Evolutionary conservation across 2,329 filamentous ascomycete genomes (phyloP).

Genomic region (Colletotrichum gigasporum): DNA sequence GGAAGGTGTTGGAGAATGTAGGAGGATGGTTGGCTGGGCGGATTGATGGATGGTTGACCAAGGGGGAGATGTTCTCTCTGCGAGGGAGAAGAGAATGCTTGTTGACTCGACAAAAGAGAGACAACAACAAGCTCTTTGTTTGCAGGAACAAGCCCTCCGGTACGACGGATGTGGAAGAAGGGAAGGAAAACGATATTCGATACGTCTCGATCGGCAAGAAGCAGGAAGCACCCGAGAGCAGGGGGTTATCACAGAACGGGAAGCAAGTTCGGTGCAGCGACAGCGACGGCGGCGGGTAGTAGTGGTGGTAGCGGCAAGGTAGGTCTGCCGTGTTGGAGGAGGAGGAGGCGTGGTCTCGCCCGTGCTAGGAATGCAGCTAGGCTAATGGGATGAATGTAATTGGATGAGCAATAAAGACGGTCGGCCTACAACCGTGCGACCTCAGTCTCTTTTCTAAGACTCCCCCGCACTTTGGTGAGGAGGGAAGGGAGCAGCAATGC

Average conservation of each 20-base stretch:
- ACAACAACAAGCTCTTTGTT: conserved; percentile 26
- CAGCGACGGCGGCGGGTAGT: conserved; percentile 6
- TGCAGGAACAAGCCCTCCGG: conserved; percentile 31
- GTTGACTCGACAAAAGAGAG: conserved; percentile 14
- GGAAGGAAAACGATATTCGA: conserved; percentile 20
- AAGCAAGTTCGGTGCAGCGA: conserved; percentile 26
- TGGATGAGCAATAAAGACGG: conserved; percentile 19
- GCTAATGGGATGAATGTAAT: conserved; percentile 27
- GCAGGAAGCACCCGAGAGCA: conserved; percentile 32
- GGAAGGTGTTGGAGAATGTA: conserved; percentile 8
- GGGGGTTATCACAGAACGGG: conserved; percentile 24
- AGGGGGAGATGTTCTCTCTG: conserved; percentile 25
- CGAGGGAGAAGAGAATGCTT: conserved; percentile 5
- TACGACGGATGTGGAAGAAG: conserved; percentile 17
- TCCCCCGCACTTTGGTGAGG: conserved; percentile 27
- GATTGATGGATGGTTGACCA: conserved; percentile 16
- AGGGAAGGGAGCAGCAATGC: not conserved
- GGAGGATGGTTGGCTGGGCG: not conserved
- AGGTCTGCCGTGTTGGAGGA: not conserved
- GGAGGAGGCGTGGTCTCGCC: conserved; percentile 17
- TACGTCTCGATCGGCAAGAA: conserved; percentile 29
- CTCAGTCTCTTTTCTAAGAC: conserved; percentile 11
- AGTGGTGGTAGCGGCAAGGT: conserved; percentile 7
- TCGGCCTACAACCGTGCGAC: conserved; percentile 26
- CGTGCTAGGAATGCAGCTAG: conserved; percentile 18